Evolutionary conservation across 2,329 filamentous ascomycete genomes (phyloP), one percentile per base, ranked within the genome.

Genomic region (Penicillium oxalicum): DNA sequence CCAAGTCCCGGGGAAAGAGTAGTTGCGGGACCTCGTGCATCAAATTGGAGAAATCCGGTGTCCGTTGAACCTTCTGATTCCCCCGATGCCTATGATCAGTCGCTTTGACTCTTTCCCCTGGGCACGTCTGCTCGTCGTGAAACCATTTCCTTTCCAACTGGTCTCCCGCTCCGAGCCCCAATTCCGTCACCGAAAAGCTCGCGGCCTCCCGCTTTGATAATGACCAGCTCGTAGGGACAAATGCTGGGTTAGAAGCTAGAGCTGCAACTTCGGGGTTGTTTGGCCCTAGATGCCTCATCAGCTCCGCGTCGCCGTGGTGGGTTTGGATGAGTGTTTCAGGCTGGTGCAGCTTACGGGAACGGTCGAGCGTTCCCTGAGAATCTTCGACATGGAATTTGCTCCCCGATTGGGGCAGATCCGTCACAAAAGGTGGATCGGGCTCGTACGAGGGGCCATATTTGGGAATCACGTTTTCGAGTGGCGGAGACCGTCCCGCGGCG

Each of bases 281-380:
- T 61, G 82, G 81, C 62, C 75, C 79, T 72, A 91, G 77, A 65
- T 77, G 74, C 49, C 73, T 70, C 54, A 91, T 77, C 66, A 91
- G 75, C 55, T 88, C 82, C 58, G 76, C 54, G 53, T 62, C 59
- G 58, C 61, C 80, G 77, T 87, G 82, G 59, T 79, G 81, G 63
- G 79, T 79, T 52, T 63, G 64, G 45, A 60, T 54, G 55, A 58
- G 61, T 50, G 60, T 51, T 50, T 55, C 56, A 52, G 56, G 61
- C 51, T 57, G 56, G 59, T 55, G 49, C 49, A 40, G 61, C 64
- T 70, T 69, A 67, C 66, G 63, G 57, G 66, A 63, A 62, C 60
- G 56, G 47, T 60, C 60, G 47, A 55, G 49, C 56, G 63, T 63
- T 62, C 61, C 61, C 61, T 64, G 61, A 48, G 56, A 49, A 27